phyloP scores from a whole-genome alignment of 1,139 yeast species.

The Lodderomyces pseudojiufengensis region DNA sequence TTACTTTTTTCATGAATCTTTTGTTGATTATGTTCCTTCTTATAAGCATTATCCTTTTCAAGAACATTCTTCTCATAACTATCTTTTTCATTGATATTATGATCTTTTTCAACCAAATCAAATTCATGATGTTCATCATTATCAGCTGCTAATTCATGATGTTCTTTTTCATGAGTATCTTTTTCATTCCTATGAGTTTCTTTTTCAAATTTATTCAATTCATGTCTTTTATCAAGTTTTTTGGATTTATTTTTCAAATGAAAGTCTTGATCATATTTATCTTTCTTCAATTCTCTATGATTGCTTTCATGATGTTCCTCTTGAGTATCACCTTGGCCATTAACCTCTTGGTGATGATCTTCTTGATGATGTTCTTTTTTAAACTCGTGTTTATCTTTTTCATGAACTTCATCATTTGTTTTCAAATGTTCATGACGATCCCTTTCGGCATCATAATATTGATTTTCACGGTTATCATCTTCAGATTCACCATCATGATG shows the following conservation, averaged over 20 bases:
- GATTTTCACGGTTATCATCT: constrained; percentile 1
- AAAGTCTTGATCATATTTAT: constrained; percentile 4
- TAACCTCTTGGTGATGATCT: constrained; percentile 1
- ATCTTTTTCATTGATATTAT: constrained; percentile 3
- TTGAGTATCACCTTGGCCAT: constrained; percentile 2
- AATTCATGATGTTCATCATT: constrained; percentile 2
- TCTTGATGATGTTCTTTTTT: constrained; percentile 4
- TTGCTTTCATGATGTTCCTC: constrained; percentile 4
- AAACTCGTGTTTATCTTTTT: constrained; percentile 1
- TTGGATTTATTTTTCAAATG: background rate
- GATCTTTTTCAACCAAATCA: constrained; percentile 4
- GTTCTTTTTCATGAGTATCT: constrained; percentile 3
- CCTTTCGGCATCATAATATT: constrained; percentile 1
- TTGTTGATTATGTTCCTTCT: constrained; percentile 1
- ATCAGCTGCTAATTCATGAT: constrained; percentile 1
- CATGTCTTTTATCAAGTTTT: background rate
- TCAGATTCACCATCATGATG: constrained; percentile 1
- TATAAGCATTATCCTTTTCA: constrained; percentile 2
- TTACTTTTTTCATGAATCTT: constrained; percentile 1
- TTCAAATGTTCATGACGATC: constrained; percentile 2
- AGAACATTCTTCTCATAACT: constrained; percentile 3
- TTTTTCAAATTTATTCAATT: constrained; percentile 3
- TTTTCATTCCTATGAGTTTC: constrained; percentile 4
- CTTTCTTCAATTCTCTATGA: constrained; percentile 3
- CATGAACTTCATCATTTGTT: constrained; percentile 1